Conservation (phyloP, 768 basidiomycete genomes). For the Brasilioporus rufonigricans region DNA sequence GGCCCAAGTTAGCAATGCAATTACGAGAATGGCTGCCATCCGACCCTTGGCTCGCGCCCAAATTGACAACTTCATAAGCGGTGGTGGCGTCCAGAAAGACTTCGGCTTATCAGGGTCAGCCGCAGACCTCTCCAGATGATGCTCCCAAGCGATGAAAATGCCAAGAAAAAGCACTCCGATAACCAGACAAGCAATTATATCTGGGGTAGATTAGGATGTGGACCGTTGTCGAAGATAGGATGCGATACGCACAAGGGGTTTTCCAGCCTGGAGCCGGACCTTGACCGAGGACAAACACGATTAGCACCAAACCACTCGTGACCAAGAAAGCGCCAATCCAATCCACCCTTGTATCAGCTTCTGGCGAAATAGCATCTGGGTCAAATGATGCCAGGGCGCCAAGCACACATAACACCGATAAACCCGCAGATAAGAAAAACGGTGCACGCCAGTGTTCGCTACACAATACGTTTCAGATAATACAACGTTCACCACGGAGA, state of each 20-base stretch:
- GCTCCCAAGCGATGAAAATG: slow-evolving; percentile 66
- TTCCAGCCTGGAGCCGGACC: slow-evolving; percentile 63
- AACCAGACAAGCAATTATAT: slow-evolving; percentile 70
- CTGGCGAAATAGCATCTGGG: slow-evolving; percentile 42
- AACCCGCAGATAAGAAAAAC: slow-evolving; percentile 58
- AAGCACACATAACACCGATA: slow-evolving; percentile 52
- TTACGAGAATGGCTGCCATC: slow-evolving; percentile 56
- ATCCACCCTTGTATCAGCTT: slow-evolving; percentile 54
- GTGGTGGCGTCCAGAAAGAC: slow-evolving; percentile 46
- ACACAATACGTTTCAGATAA: not conserved
- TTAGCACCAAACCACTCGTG: slow-evolving; percentile 63
- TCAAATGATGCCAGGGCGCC: slow-evolving; percentile 61
- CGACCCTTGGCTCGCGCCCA: slow-evolving; percentile 62
- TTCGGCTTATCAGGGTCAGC: slow-evolving; percentile 10
- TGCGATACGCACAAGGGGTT: slow-evolving; percentile 46
- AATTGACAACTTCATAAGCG: slow-evolving; percentile 60
- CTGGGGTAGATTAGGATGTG: slow-evolving; percentile 29
- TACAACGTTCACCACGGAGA: not conserved
- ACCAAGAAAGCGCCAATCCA: slow-evolving; percentile 72
- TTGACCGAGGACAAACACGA: slow-evolving; percentile 73
- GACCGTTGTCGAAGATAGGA: slow-evolving; percentile 20
- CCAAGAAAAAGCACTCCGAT: slow-evolving; percentile 58
- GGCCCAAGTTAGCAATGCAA: slow-evolving; percentile 64
- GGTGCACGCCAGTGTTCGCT: slow-evolving; percentile 62
- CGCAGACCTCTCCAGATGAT: slow-evolving; percentile 46